These are phyloP conservation scores for Voacanga thouarsii DNA, from an alignment of 257 asterid genomes.

Conservation along the genomic window DNA sequence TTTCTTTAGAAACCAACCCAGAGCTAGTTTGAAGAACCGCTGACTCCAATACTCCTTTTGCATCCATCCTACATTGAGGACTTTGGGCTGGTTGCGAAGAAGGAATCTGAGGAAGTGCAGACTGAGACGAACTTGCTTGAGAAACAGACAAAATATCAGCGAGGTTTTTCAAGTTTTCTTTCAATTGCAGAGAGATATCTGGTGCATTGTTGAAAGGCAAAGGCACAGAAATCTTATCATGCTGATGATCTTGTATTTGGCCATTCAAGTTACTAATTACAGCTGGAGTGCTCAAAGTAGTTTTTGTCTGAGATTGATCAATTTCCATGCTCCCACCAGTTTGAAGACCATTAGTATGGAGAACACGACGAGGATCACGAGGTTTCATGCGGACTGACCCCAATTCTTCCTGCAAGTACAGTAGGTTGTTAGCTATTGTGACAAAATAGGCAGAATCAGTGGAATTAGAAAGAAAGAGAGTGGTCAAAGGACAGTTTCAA, in stretches of 20 bases:
- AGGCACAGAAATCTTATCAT: conserved; percentile 39
- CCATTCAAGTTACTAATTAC: conserved; percentile 30
- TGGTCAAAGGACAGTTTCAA: too few species aligned
- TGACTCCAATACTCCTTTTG: conserved; percentile 38
- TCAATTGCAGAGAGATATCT: conserved; percentile 74
- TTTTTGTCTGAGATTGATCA: conserved; percentile 45
- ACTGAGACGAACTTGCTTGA: conserved; percentile 41
- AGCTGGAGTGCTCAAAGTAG: conserved; percentile 35
- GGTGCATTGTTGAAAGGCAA: conserved; percentile 47
- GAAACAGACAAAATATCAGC: conserved; percentile 70
- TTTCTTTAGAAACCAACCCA: conserved; percentile 44
- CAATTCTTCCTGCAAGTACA: conserved; percentile 64
- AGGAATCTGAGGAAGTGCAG: conserved; percentile 38
- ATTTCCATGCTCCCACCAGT: conserved; percentile 37
- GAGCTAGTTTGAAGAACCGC: conserved; percentile 37
- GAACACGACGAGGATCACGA: conserved; percentile 93
- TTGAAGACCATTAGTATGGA: conserved; percentile 51
- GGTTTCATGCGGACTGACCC: conserved; percentile 85
- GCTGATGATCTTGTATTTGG: conserved; percentile 50
- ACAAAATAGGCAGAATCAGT: background rate
- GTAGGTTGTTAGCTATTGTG: conserved; percentile 4
- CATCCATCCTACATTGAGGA: conserved; percentile 42
- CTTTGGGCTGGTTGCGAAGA: conserved; percentile 36
- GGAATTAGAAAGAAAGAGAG: conserved; percentile 12
- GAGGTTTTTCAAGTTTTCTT: conserved; percentile 63